These are phyloP conservation scores for Aspergillus bombycis DNA, from an alignment of 2,329 filamentous ascomycete species.

Conservation along the genomic window DNA sequence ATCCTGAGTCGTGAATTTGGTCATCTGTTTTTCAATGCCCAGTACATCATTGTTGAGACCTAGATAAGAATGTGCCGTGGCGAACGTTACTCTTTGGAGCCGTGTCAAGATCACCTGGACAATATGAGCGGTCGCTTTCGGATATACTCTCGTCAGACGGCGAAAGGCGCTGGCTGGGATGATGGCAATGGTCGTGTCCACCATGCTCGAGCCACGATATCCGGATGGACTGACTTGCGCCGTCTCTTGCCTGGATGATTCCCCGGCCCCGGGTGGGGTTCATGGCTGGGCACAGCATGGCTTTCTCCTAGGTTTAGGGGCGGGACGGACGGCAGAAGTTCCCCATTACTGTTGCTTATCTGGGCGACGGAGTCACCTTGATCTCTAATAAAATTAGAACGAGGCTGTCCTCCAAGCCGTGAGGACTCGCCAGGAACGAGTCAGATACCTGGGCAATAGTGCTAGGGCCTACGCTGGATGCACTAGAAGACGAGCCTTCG, in stretches of 20 bases:
- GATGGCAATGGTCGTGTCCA: constrained; percentile 97
- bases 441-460: constrained; percentile 36
- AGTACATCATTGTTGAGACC: constrained; percentile 90
- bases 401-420: constrained; percentile 30
- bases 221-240: constrained; percentile 81
- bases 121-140: constrained; percentile 94
- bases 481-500: constrained; percentile 52
- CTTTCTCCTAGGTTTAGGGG: constrained; percentile 70
- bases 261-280: constrained; percentile 26
- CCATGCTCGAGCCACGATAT: constrained; percentile 96
- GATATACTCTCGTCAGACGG: constrained; percentile 88
- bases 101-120: constrained; percentile 96
- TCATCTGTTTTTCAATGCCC: constrained; percentile 90
- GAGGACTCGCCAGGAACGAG: constrained; percentile 45
- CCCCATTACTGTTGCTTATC: constrained; percentile 27
- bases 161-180: constrained; percentile 96
- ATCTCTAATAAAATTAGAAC: constrained; percentile 24
- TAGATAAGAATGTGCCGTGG: constrained; percentile 92
- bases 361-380: constrained; percentile 22
- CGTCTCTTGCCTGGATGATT: constrained; percentile 36
- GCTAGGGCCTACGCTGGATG: constrained; percentile 36
- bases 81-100: constrained; percentile 89
- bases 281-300: constrained; percentile 29
- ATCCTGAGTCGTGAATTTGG: constrained; percentile 87
- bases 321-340: constrained; percentile 65